Evolutionary conservation across 352 stramenopile species (phyloP).

Genomic region (Phytophthora crassamura): DNA sequence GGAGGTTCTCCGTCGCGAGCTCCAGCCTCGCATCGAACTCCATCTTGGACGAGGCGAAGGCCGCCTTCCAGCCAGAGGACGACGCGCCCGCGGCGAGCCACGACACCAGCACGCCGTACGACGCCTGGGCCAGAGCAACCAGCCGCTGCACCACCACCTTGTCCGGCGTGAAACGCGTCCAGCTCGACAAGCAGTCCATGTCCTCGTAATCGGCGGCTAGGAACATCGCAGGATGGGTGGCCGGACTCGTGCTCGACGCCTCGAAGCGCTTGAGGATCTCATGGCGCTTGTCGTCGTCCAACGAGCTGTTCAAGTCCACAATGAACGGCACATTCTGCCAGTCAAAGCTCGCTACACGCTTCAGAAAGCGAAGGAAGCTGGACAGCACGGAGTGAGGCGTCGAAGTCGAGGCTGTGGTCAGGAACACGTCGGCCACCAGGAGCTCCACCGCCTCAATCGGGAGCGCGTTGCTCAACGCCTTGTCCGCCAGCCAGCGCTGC

Average conservation of each 20-base stretch:
- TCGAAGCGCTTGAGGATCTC: constrained; percentile 84
- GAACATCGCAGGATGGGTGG: constrained; percentile 78
- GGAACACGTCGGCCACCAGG: constrained; percentile 79
- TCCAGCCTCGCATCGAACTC: constrained; percentile 75
- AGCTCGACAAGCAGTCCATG: constrained; percentile 82
- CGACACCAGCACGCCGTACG: constrained; percentile 58
- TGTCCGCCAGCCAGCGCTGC: constrained; percentile 83
- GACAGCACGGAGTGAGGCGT: constrained; percentile 80
- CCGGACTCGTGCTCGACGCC: constrained; percentile 59
- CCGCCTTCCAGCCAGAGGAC: constrained; percentile 66
- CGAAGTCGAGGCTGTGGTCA: constrained; percentile 52
- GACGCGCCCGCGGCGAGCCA: constrained; percentile 68
- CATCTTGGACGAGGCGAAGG: constrained; percentile 55
- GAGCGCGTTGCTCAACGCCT: constrained; percentile 77
- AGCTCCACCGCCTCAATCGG: constrained; percentile 80
- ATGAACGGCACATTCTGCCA: constrained; percentile 79
- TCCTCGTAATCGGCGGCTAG: constrained; percentile 84
- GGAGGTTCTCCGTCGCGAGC: constrained; percentile 60
- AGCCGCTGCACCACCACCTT: constrained; percentile 74
- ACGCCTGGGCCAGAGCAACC: constrained; percentile 62
- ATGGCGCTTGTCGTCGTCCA: constrained; percentile 70
- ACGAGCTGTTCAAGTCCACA: constrained; percentile 69
- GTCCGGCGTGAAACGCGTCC: constrained; percentile 71
- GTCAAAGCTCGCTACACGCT: constrained; percentile 73
- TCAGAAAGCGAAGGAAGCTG: constrained; percentile 82